Evolutionary conservation across 768 basidiomycete genomes (phyloP).

Genomic region (Podaxis sp.): DNA sequence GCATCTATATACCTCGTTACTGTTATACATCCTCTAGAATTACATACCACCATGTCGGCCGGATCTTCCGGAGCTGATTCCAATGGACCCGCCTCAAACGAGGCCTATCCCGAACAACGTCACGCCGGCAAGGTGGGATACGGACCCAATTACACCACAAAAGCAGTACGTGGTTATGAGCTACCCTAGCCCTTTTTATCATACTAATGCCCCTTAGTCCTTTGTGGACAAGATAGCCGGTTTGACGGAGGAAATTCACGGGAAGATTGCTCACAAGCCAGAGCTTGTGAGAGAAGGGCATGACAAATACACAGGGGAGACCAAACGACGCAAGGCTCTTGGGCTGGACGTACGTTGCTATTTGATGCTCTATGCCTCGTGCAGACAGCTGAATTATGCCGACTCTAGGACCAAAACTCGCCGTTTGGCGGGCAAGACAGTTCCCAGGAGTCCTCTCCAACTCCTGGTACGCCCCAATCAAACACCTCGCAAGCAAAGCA

Average conservation of each 20-base stretch:
- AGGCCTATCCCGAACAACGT: conserved; percentile 3
- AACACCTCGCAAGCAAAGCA: background rate
- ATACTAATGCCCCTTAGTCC: background rate
- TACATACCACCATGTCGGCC: background rate
- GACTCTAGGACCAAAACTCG: background rate
- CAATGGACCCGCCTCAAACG: background rate
- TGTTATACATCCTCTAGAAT: no score
- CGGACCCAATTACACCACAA: background rate
- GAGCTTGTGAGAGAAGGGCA: conserved; percentile 9
- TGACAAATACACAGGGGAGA: conserved; percentile 7
- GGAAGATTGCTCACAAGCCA: conserved; percentile 8
- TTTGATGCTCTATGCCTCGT: background rate
- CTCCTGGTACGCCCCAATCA: background rate
- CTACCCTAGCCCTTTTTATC: background rate
- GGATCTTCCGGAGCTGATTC: background rate
- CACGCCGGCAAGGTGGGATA: conserved; percentile 11
- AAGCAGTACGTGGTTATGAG: background rate
- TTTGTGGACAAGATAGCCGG: conserved; percentile 8
- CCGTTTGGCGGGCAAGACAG: background rate
- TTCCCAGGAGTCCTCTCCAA: background rate
- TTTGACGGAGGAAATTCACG: conserved; percentile 11
- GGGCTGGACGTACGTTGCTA: conserved; percentile 1
- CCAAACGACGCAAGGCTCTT: background rate
- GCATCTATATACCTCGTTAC: no score
- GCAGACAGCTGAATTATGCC: background rate